A percentile compares a stretch with the other conserved stretches of the same genome.
These are phyloP conservation scores for Microsporum ferrugineum DNA, from an alignment of 2,329 filamentous ascomycete species.

Conservation along the genomic window DNA sequence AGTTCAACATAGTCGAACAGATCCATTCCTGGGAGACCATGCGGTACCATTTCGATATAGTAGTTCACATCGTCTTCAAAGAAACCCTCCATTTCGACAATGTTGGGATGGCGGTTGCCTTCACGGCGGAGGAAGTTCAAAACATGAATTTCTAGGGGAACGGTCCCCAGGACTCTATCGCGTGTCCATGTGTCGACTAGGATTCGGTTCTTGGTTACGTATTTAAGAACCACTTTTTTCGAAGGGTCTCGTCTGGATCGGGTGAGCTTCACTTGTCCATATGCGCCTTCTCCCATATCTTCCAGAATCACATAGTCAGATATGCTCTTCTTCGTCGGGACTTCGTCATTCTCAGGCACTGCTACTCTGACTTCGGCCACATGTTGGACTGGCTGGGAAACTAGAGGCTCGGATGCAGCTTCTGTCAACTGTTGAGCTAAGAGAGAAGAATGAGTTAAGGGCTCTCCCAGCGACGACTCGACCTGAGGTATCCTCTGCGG, in stretches of 20 bases:
- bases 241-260: constrained; percentile 64
- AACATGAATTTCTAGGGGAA: constrained; percentile 93
- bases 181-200: constrained; percentile 97
- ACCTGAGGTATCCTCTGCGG: constrained; percentile 17
- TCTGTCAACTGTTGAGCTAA: constrained; percentile 43
- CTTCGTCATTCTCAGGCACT: constrained; percentile 21
- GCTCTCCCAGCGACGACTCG: constrained; percentile 22
- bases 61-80: constrained; percentile 65
- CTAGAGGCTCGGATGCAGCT: constrained; percentile 37
- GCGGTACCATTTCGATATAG: constrained; percentile 94
- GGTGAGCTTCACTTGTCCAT: constrained; percentile 92
- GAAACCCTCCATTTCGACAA: constrained; percentile 58
- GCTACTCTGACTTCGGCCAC: constrained; percentile 21
- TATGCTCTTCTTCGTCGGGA: constrained; percentile 64
- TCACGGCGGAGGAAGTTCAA: constrained; percentile 79
- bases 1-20: constrained; percentile 98
- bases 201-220: constrained; percentile 92
- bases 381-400: constrained; percentile 31
- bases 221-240: constrained; percentile 89
- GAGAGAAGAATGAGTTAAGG: constrained; percentile 34
- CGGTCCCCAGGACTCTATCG: constrained; percentile 82
- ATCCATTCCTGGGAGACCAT: constrained; percentile 94
- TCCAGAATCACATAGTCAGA: constrained; percentile 85
- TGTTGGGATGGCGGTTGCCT: constrained; percentile 52
- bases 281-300: constrained; percentile 96